Base-by-base conservation (phyloP, 495 filamentous ascomycete species). In the Penicillium arizonense region DNA sequence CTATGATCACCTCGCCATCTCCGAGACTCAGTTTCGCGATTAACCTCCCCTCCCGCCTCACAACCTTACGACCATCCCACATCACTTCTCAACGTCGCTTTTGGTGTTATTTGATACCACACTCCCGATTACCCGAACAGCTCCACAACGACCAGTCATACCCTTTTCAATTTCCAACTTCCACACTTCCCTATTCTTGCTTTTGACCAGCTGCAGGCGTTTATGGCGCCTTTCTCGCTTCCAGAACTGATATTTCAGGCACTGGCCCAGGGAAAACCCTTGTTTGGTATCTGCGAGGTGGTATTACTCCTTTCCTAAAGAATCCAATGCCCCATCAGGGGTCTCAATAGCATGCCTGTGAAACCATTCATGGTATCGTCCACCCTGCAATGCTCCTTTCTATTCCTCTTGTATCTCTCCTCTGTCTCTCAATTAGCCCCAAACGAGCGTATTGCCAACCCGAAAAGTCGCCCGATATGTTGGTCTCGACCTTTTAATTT, bases 1-100 rank as follows among this genome's bases (percentile, higher is more conserved):
- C 81, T 97, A 65, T 97, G 61, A 57, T 38, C 34, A 38, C 52
- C 39, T 47, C 44, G 50, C 36, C 34, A 43, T 47, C 39, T 47
- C 44, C 46, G 49, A 34, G 35, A 45, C 16, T 13, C 24, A n/a
- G 28, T 18, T 38, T 23, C 30, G 21, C n/a, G 2, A 30, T 13
- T 23, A 32, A 32, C 38, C 37, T 26, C 23, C 34, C 37, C 12
- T 36, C 37, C 21, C 26, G 44, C 32, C 47, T 24, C 3, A 24
- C 35, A 50, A 43, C 52, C 42, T 44, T 32, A 51, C 35, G 35
- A 44, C 23, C 33, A 11, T 36, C 1, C 18, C 18, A 37, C 45
- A 30, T 42, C 35, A 37, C 21, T 47, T 49, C 39, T 47, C 47
- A 34, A 37, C 34, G 42, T 39, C 26, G 37, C 50, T 11, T 40